Conservation (phyloP, 192 early-diverging fungal species). For the Backusella tuberculispora region DNA sequence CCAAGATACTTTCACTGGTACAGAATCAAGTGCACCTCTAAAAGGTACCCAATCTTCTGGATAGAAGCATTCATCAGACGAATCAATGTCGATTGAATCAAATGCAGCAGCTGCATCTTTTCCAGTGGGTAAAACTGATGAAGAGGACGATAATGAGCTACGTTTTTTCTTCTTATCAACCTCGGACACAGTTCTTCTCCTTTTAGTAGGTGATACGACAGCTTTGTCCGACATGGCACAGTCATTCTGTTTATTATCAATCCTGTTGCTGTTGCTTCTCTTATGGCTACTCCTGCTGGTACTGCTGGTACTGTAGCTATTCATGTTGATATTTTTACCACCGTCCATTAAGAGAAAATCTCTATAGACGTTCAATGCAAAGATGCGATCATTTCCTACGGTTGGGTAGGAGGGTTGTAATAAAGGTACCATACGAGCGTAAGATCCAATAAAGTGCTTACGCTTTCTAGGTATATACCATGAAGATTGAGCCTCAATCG, state of each 20-base stretch:
- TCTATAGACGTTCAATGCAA: conserved; percentile 32
- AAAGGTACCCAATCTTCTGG: conserved; percentile 31
- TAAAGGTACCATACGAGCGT: conserved; percentile 24
- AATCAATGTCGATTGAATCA: conserved; percentile 34
- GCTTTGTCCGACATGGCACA: conserved; percentile 31
- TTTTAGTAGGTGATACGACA: conserved; percentile 23
- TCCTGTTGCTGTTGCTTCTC: conserved; percentile 4
- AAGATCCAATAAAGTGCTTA: conserved; percentile 22
- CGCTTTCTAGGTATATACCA: conserved; percentile 16
- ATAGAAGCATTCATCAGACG: conserved; percentile 19
- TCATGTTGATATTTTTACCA: background rate
- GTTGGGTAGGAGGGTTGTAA: background rate
- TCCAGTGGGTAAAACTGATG: conserved; percentile 18
- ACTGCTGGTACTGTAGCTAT: background rate
- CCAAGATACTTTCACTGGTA: conserved; percentile 36
- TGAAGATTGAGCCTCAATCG: conserved; percentile 21
- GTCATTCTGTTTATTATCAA: conserved; percentile 19
- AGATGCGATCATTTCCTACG: conserved; percentile 9
- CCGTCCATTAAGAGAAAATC: conserved; percentile 8
- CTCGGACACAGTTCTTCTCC: conserved; percentile 20
- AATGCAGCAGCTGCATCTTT: conserved; percentile 28
- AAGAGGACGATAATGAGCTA: background rate
- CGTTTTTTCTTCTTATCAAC: conserved; percentile 19
- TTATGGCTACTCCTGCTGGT: background rate
- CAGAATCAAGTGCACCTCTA: conserved; percentile 18